These are phyloP conservation scores for Silene coronaria DNA, from an alignment of 179 eudicot species.

Conservation along the genomic window DNA sequence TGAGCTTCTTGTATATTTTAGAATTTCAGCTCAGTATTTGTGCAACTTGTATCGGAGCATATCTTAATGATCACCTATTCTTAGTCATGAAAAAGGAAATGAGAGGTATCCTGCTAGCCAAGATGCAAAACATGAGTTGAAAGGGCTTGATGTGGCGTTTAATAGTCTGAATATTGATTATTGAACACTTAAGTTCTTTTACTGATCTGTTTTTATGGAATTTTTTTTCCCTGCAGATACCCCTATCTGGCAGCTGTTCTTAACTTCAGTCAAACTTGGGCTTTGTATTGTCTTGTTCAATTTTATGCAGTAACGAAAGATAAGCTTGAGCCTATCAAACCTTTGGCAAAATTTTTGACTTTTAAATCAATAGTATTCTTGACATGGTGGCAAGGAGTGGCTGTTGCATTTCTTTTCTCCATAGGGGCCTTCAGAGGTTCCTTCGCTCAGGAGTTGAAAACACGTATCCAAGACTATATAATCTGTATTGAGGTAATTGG, in stretches of 20 bases:
- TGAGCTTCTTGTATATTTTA: not conserved
- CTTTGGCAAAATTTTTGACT: constrained; percentile 90
- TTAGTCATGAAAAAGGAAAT: not conserved
- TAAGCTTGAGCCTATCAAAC: constrained; percentile 84
- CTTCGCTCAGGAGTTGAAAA: constrained; percentile 79
- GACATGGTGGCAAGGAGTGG: constrained; percentile 99
- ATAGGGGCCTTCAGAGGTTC: constrained; percentile 89
- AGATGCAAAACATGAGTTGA: not conserved
- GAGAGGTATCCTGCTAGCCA: constrained; percentile 1
- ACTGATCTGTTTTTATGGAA: not conserved
- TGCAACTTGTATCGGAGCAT: not conserved
- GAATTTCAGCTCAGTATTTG: too few species aligned
- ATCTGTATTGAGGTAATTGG: constrained; percentile 81
- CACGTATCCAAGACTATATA: constrained; percentile 88
- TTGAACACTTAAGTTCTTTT: not conserved
- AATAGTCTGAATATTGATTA: not conserved
- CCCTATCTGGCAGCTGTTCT: constrained; percentile 92
- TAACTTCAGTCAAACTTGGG: constrained; percentile 97
- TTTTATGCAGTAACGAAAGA: constrained; percentile 82
- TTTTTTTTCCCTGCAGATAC: constrained; percentile 53
- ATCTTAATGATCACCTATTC: not conserved
- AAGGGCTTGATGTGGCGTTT: not conserved
- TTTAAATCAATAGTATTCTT: constrained; percentile 94
- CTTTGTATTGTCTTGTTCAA: constrained; percentile 92
- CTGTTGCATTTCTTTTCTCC: constrained; percentile 90